Percentiles rank a stretch among this genome's conserved stretches.
These are phyloP conservation scores for Ganoderma resinaceum DNA, from an alignment of 1,284 basidiomycete species.

Conservation along the genomic window DNA sequence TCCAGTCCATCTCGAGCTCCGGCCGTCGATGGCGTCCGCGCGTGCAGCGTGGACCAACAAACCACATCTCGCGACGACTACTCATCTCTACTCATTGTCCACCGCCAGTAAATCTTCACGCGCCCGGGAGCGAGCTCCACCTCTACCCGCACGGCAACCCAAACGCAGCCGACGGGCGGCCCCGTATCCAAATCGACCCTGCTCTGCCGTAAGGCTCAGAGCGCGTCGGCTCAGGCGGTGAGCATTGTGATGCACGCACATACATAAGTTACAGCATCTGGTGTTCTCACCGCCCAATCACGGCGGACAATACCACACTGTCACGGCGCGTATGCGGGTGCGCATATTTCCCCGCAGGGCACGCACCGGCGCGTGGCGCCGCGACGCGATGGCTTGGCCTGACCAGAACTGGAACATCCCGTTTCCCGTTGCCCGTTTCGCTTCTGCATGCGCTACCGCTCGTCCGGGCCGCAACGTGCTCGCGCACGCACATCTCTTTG, in stretches of 20 bases:
- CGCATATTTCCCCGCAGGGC: background rate
- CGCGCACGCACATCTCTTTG: background rate
- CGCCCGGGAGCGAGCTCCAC: background rate
- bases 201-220: background rate
- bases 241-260: background rate
- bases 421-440: too few species aligned
- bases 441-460: background rate
- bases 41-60: conserved; percentile 4
- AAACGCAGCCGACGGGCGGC: background rate
- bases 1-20: background rate
- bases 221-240: background rate
- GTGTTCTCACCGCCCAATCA: background rate
- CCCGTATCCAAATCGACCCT: background rate
- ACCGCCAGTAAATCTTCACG: background rate
- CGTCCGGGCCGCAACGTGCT: conserved; percentile 4
- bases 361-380: too few species aligned
- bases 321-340: background rate
- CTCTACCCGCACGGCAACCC: background rate
- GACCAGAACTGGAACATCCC: background rate
- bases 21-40: background rate
- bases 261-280: background rate
- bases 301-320: background rate
- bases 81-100: background rate
- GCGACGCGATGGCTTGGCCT: too few species aligned
- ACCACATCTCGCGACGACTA: background rate